Base-by-base conservation (phyloP, 495 filamentous ascomycete species). In the Pseudoneurospora amorphoporcata region DNA sequence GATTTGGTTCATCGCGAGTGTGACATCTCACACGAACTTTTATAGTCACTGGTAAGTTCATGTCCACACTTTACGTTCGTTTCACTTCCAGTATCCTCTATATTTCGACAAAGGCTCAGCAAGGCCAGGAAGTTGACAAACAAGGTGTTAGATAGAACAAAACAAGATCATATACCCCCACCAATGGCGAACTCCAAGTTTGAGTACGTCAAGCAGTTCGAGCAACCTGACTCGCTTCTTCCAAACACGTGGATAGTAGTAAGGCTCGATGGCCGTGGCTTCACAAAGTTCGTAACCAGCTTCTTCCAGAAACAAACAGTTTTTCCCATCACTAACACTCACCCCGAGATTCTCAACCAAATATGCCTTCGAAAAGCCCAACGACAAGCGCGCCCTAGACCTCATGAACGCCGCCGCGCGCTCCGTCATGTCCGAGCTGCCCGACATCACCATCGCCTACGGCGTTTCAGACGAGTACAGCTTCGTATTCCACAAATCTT, bases 401-500 rank as follows among this genome's bases (percentile, higher is more conserved):
- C 89, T 99, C 75, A 98, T 98, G 95, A 99, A 98, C 78, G 92
- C 90, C 4, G 93, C 93, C 2, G 95, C 95, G 3, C 86, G 87
- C 45, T 91, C 89, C 6, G 92, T 97, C 71, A 87, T 97, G 86
- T 89, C 87, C 73, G 93, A 97, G 42, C 80, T 98, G 3, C 90
- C 92, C 12, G 95, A 99, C 78, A 88, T 98, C 42, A 86, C 88
- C 14, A 89, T 98, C 75, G 94, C 90, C 1, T 99, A 98, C 75
- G 95, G 95, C 8, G 89, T 95, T 70, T 97, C 93, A 77, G 95
- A 99, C 78, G 95, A 99, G 79, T 98, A 89, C 78, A 95, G 93
- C 77, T 99, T 99, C 78, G 89, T 98, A 39, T 92, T 98, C 68
- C 90, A 94, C 77, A 93, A 93, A 72, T 86, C 85, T 4, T 92